Conservation (phyloP, 2,329 filamentous ascomycete genomes). For the Erysiphe pulchra region DNA sequence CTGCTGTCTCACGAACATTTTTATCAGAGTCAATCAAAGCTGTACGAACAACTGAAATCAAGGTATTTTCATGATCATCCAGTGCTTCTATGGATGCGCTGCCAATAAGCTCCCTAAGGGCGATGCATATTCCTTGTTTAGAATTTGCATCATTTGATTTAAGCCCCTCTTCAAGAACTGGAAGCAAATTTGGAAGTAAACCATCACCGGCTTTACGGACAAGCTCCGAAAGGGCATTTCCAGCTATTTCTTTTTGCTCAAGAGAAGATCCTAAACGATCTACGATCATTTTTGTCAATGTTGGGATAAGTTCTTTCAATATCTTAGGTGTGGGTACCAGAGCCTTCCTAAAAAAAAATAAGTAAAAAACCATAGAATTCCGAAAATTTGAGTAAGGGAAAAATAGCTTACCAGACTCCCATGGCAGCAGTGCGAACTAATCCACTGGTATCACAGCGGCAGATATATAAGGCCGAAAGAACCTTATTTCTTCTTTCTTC, state of each 20-base stretch:
- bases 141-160: constrained; percentile 79
- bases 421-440: constrained; percentile 76
- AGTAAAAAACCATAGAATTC: background rate
- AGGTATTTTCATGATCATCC: constrained; percentile 81
- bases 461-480: constrained; percentile 89
- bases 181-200: constrained; percentile 65
- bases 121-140: constrained; percentile 92
- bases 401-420: constrained; percentile 39
- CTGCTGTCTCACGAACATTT: constrained; percentile 82
- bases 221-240: constrained; percentile 85
- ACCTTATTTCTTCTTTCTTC: constrained; percentile 95
- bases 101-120: constrained; percentile 73
- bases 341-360: constrained; percentile 1
- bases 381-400: background rate
- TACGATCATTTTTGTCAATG: constrained; percentile 84
- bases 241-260: constrained; percentile 97
- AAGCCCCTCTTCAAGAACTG: constrained; percentile 77
- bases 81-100: constrained; percentile 72
- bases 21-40: constrained; percentile 74
- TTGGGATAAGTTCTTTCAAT: constrained; percentile 85
- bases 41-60: constrained; percentile 82
- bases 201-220: constrained; percentile 93
- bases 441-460: constrained; percentile 84
- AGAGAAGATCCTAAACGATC: constrained; percentile 78
- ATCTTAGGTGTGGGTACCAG: constrained; percentile 50